Evolutionary conservation across 2,329 filamentous ascomycete genomes (phyloP).

Genomic region (Ophiognomonia clavigignenti-juglandacearum): DNA sequence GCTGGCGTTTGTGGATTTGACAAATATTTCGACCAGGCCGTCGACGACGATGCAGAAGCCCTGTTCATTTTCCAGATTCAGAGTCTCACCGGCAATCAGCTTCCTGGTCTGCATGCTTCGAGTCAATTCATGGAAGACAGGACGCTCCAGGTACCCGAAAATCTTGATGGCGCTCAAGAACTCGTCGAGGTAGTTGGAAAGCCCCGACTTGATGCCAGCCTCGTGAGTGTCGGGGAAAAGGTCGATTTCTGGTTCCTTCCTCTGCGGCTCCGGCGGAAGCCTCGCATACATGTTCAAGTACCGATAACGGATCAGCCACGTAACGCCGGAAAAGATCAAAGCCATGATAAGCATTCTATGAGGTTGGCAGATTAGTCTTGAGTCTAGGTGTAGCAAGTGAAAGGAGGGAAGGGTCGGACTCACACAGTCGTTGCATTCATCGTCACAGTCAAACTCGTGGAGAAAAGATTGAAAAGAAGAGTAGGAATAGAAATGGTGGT

Average conservation of each 20-base stretch:
- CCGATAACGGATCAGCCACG: conserved; percentile 92
- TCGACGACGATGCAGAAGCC: conserved; percentile 97
- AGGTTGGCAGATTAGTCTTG: conserved; percentile 14
- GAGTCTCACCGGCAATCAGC: conserved; percentile 89
- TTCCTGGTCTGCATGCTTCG: conserved; percentile 98
- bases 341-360: conserved; percentile 69
- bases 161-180: conserved; percentile 98
- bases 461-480: conserved; percentile 84
- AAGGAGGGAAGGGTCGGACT: conserved; percentile 25
- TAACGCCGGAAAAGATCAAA: conserved; percentile 74
- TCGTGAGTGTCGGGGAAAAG: conserved; percentile 92
- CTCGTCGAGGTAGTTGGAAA: conserved; percentile 96
- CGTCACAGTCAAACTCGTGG: conserved; percentile 90
- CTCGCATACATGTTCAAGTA: conserved; percentile 97
- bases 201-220: conserved; percentile 79
- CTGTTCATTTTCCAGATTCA: conserved; percentile 94
- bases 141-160: conserved; percentile 92
- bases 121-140: conserved; percentile 96
- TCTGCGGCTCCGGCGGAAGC: conserved; percentile 86
- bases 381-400: conserved; percentile 1
- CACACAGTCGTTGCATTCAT: conserved; percentile 98
- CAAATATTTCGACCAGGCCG: conserved; percentile 93
- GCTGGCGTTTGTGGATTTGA: conserved; percentile 71
- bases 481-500: conserved; percentile 85
- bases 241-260: conserved; percentile 93